Conservation (phyloP, 164 flowering plant genomes). For the Protea cynaroides region DNA sequence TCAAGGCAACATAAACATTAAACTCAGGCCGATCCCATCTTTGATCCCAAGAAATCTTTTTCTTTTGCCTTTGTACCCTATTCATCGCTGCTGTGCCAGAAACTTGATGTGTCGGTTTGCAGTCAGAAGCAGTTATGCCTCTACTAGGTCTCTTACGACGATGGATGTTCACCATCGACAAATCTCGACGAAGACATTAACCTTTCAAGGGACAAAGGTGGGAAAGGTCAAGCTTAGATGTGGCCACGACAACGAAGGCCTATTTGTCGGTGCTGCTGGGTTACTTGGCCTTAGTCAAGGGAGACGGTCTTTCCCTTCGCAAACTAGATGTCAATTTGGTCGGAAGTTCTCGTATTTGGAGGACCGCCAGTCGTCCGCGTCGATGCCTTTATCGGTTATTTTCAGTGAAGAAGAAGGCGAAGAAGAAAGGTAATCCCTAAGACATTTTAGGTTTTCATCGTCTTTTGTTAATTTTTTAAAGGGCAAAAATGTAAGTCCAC, state of each 20-base stretch:
- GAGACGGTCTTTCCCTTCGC: slow-evolving; percentile 63
- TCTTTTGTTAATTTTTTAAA: no score
- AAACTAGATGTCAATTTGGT: slow-evolving; percentile 54
- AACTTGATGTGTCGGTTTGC: slow-evolving; percentile 68
- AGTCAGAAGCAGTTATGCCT: slow-evolving; percentile 38
- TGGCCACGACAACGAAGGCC: slow-evolving; percentile 91
- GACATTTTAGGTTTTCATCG: no score
- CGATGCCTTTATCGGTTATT: slow-evolving; percentile 58
- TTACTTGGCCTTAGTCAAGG: slow-evolving; percentile 86
- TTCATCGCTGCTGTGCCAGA: slow-evolving; percentile 50
- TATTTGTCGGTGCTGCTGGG: slow-evolving; percentile 93
- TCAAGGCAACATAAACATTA: slow-evolving; percentile 86
- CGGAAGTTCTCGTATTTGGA: slow-evolving; percentile 86
- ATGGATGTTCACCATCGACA: slow-evolving; percentile 91
- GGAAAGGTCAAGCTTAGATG: slow-evolving; percentile 69
- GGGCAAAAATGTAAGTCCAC: no score
- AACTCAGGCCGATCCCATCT: slow-evolving; percentile 74
- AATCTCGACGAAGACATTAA: slow-evolving; percentile 72
- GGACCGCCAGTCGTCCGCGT: slow-evolving; percentile 52
- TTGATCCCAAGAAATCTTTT: slow-evolving; percentile 61
- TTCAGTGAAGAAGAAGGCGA: no score
- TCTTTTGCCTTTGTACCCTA: slow-evolving; percentile 46
- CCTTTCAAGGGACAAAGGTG: slow-evolving; percentile 55
- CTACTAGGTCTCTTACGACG: slow-evolving; percentile 90
- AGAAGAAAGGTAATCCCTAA: no score